Conservation (phyloP, 306 rosid genomes). For the Trifolium repens region DNA sequence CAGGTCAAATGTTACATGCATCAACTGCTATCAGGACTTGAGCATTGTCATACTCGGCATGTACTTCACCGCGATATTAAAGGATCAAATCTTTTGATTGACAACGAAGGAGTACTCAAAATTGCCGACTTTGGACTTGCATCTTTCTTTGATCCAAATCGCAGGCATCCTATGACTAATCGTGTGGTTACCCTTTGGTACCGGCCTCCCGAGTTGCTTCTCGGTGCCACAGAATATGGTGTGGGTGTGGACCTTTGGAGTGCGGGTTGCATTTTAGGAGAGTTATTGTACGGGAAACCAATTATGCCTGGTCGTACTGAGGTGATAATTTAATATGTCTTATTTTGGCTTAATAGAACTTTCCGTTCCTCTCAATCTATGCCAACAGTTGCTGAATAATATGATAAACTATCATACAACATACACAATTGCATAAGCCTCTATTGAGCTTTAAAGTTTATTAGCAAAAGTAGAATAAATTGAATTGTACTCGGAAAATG, state of each 20-base stretch:
- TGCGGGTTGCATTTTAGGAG: slow-evolving; percentile 97
- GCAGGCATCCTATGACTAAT: slow-evolving; percentile 84
- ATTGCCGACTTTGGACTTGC: slow-evolving; percentile 96
- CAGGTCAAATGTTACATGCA: slow-evolving; percentile 94
- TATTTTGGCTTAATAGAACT: slow-evolving; percentile 31
- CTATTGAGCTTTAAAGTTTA: slow-evolving; percentile 14
- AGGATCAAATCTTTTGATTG: slow-evolving; percentile 92
- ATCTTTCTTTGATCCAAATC: slow-evolving; percentile 79
- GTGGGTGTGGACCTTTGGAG: slow-evolving; percentile 92
- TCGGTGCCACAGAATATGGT: slow-evolving; percentile 90
- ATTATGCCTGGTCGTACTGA: slow-evolving; percentile 98
- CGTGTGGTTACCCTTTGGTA: slow-evolving; percentile 97
- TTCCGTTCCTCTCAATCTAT: slow-evolving; percentile 35
- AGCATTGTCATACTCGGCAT: slow-evolving; percentile 84
- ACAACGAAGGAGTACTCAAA: slow-evolving; percentile 75
- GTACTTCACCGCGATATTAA: slow-evolving; percentile 95
- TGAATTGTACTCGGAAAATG: neutral
- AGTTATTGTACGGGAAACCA: slow-evolving; percentile 89
- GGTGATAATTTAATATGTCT: slow-evolving; percentile 53
- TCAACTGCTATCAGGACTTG: slow-evolving; percentile 88
- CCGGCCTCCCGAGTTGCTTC: slow-evolving; percentile 95
- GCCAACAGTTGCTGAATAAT: slow-evolving; percentile 6
- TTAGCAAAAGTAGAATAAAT: slow-evolving; percentile 8
- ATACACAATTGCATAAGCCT: neutral
- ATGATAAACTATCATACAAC: slow-evolving; percentile 15